Evolutionary conservation across 306 rosid species (phyloP), one percentile per base, ranked within the genome.

Genomic region (Canavalia ensiformis): DNA sequence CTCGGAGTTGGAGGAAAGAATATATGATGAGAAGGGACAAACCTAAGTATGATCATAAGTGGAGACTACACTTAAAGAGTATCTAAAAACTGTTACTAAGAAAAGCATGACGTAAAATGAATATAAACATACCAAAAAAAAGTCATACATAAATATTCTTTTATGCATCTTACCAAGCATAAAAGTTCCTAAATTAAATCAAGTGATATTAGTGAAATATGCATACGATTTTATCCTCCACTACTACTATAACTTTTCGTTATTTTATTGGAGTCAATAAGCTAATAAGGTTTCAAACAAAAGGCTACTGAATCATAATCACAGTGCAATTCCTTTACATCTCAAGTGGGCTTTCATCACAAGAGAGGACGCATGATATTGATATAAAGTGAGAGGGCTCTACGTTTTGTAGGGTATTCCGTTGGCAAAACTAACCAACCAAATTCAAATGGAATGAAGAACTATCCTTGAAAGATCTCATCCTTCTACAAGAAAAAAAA

Each of bases 381-480:
- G 58, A 52, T 8, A 60, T 11, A 49, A 59, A 60, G 56, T 50
- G 54, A 12, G 46, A 60, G 44, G n/a, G 67, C 10, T 62, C 6
- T 7, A 41, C 4, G 59, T 56, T 51, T 63, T 72, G 64, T 60
- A 42, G 72, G 60, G 8, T 9, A 70, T 64, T 72, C 85, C 81
- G 57, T 58, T 66, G 75, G 31, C 80, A 85, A 67, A 79, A 74
- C 78, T 70, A n/a, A 50, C 79, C 84, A 83, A 86, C 75, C 45
- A 81, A 74, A 81, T 55, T 35, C 45, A 75, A 75, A 68, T 37
- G 79, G 85, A 58, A 81, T 66, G 63, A 75, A 71, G 59, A 69
- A 74, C 41, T 49, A 81, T 78, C 63, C 75, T 44, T 42, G 13
- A 4, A 77, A 86, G 46, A 86, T 88, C 60, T 79, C 66, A 84